Evolutionary conservation across 345 rosid species (phyloP), one percentile per base, ranked within the genome.

Genomic region (Trapa incisa): DNA sequence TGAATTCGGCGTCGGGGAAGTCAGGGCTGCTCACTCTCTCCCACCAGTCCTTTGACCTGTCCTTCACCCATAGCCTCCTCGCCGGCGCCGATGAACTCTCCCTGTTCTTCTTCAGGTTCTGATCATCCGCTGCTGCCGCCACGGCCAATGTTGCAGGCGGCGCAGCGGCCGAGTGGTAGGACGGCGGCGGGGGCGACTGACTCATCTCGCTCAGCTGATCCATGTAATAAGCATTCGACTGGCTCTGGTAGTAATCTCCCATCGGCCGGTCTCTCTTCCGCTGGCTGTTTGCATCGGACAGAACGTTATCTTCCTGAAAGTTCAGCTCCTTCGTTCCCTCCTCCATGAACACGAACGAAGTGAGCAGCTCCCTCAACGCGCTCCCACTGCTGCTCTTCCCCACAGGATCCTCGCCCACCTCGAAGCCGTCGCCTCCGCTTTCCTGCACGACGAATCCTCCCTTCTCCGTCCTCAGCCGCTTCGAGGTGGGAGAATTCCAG

Each of bases 31-130:
- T 86, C 3, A 87, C 81, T 48, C 79, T 53, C 32, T 89, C 94
- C 96, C 97, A 91, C 97, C 96, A 91, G 58, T 86, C 96, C 47
- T 89, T 87, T 0, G 91, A 83, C 71, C 97, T 74, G 64, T 87
- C 90, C 65, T 91, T 91, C 52, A 89, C 97, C 97, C 97, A 91
- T 47, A 91, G 52, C 71, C 96, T 79, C 78, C 97, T 70, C 29
- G 74, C 77, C 54, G 73, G 82, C 56, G 72, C 58, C 64, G 75
- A 67, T 37, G 82, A 77, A 17, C 58, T 66, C 38, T 68, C 72
- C 37, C 76, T 66, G 74, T 52, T 22, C 71, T 14, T 42, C 65
- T 43, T 35, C 42, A 62, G 45, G 11, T 32, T 66, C 33, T 65
- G 68, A 36, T 66, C 73, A 0, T 69, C 71, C 12, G 61, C 70